Percentiles rank a stretch among this genome's conserved stretches.
Conservation (phyloP, 2,329 filamentous ascomycete species). For the Fusarium solani-melongenae region DNA sequence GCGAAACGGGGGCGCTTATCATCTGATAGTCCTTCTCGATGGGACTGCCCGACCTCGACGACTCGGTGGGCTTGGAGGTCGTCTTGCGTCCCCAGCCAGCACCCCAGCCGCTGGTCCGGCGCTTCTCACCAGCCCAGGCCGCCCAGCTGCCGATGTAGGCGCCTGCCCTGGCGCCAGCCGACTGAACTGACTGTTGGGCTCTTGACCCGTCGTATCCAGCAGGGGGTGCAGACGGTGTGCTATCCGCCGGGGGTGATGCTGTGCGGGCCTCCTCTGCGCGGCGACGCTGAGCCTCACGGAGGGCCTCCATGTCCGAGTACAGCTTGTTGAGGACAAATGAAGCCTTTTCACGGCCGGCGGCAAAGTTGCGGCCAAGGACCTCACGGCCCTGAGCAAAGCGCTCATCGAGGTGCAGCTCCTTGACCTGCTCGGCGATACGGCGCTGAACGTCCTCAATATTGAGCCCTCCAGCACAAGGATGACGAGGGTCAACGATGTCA, state of each 20-base stretch:
- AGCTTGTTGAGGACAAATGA: conserved; percentile 87
- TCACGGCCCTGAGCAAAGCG: conserved; percentile 85
- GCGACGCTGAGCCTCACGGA: conserved; percentile 58
- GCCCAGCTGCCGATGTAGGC: conserved; percentile 78
- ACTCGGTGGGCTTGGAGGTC: conserved; percentile 46
- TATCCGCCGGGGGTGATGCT: conserved; percentile 12
- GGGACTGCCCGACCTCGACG: conserved; percentile 49
- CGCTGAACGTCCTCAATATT: conserved; percentile 95
- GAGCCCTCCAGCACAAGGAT: conserved; percentile 92
- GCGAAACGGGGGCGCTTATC: conserved; percentile 45
- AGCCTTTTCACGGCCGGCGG: conserved; percentile 87
- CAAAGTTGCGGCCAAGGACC: conserved; percentile 87
- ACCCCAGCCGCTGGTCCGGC: conserved; percentile 65
- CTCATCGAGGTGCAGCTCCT: conserved; percentile 94
- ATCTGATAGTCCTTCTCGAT: conserved; percentile 54
- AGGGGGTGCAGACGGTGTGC: conserved; percentile 22
- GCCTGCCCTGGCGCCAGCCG: conserved; percentile 66
- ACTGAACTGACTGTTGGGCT: conserved; percentile 58
- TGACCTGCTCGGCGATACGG: conserved; percentile 88
- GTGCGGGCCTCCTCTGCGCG: conserved; percentile 53
- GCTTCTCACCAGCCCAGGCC: conserved; percentile 79
- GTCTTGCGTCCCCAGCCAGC: conserved; percentile 53
- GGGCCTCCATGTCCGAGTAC: conserved; percentile 86
- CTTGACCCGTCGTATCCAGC: conserved; percentile 49
- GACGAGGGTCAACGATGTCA: conserved; percentile 91